These are phyloP conservation scores for Anthracocystis panici-leucophaei DNA, from an alignment of 1,284 basidiomycete genomes.

Conservation along the genomic window DNA sequence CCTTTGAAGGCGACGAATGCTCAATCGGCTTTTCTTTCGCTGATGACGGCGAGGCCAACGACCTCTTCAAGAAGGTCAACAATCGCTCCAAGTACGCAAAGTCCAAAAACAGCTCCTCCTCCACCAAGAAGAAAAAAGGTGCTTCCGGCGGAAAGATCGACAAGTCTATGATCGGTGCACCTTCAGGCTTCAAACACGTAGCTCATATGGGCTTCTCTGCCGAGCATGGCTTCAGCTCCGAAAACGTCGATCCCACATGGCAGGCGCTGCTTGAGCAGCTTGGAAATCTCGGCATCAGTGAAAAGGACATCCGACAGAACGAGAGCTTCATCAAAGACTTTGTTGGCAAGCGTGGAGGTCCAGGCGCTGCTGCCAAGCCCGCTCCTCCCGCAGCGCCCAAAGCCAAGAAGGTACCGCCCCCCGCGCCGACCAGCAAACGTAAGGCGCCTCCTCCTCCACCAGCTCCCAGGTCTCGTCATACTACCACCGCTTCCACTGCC, in stretches of 20 bases:
- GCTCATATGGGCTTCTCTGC: conserved; percentile 95
- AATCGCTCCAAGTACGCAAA: conserved; percentile 76
- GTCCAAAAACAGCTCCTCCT: conserved; percentile 50
- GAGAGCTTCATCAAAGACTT: conserved; percentile 91
- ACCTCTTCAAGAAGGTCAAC: conserved; percentile 89
- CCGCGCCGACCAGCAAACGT: conserved; percentile 66
- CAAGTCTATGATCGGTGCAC: conserved; percentile 90
- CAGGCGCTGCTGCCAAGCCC: conserved; percentile 29
- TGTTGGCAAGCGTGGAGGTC: conserved; percentile 75
- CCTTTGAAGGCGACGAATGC: conserved; percentile 88
- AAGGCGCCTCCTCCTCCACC: conserved; percentile 64
- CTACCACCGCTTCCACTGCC: conserved; percentile 36
- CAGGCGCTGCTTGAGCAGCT: conserved; percentile 80
- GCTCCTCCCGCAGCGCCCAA: conserved; percentile 72
- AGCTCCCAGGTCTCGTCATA: conserved; percentile 45
- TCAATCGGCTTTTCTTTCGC: conserved; percentile 92
- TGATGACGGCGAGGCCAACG: conserved; percentile 85
- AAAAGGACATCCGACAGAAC: conserved; percentile 77
- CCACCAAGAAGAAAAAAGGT: conserved; percentile 71
- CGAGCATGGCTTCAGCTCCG: conserved; percentile 85
- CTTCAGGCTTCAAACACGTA: conserved; percentile 84
- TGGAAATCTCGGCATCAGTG: conserved; percentile 76
- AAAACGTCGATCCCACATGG: conserved; percentile 94
- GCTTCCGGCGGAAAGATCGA: conserved; percentile 77
- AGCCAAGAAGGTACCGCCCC: conserved; percentile 74